Base-by-base conservation (phyloP, 768 basidiomycete genomes). In the Phlegmacium glaucopus region DNA sequence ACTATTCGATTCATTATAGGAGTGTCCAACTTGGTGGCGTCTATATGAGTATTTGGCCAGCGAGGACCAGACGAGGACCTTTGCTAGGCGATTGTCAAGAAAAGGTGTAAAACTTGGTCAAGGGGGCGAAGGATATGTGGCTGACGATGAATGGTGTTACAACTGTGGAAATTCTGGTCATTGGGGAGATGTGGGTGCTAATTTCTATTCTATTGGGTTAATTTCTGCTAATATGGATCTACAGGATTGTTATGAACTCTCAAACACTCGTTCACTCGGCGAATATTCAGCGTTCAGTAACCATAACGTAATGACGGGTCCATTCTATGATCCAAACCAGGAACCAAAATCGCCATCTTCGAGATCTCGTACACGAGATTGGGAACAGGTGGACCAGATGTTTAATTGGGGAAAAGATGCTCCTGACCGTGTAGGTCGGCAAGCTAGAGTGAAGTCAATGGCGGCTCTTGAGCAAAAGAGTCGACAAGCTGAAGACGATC, bases 1-100 rank as follows among this genome's bases (percentile, higher is more conserved):
- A 25, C 45, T 32, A 34, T 44, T 34, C 6, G 9, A 42, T 37
- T 4, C 34, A 28, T 35, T 44, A 25, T 50, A 92, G 89, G 87
- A 90, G 76, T 92, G 90, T 53, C 87, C 88, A 6, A 86, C 84
- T 3, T 69, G 85, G 50, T 92, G 90, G 90, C 76, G 90, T 34
- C 67, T 89, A 54, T 92, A 92, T 54, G 77, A 82, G 32, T 91
- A 91, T 53, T 71, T 86, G 25, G 68, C 72, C 3, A 78, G 79
- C 12, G 72, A 74, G 9, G 81, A 79, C 37, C 78, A 78, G 26
- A 58, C 62, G 9, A 50, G 56, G 6, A 76, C 75, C 35, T 62
- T 85, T 2, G 58, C 61, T 13, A 55, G 50, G 15, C 79, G 87
- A 26, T 72, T 76, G 49, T 61, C 69, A 22, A 85, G 76, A 59